A percentile compares a stretch with the other conserved stretches of the same genome.
phyloP scores from a whole-genome alignment of 805 yeast species.

The Metschnikowia cerradonensis region DNA sequence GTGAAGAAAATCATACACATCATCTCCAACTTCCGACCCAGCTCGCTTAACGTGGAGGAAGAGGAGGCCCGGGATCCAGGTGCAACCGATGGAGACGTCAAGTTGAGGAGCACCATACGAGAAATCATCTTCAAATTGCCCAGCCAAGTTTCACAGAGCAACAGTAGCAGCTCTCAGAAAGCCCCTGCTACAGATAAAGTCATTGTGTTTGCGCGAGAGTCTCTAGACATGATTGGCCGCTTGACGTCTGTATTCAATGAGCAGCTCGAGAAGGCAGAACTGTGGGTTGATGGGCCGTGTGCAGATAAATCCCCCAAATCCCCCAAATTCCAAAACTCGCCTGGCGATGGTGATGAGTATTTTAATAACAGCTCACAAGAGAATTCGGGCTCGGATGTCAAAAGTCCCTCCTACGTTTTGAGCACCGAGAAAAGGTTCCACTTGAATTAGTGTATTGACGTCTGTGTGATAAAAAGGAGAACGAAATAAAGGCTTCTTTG shows the following conservation, averaged over 20 bases:
- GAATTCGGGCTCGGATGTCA: background rate
- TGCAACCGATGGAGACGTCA: slow-evolving; percentile 14
- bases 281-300: slow-evolving; percentile 55
- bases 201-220: slow-evolving; percentile 79
- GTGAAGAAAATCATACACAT: slow-evolving; percentile 84
- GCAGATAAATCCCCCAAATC: background rate
- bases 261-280: slow-evolving; percentile 78
- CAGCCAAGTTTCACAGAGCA: slow-evolving; percentile 33
- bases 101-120: slow-evolving; percentile 66
- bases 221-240: slow-evolving; percentile 79
- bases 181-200: slow-evolving; percentile 57
- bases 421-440: slow-evolving; percentile 1
- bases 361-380: background rate
- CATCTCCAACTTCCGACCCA: slow-evolving; percentile 69
- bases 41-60: slow-evolving; percentile 20
- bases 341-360: background rate
- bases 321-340: background rate
- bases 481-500: too few relatives aligned
- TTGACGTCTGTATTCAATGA: slow-evolving; percentile 83
- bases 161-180: slow-evolving; percentile 24
- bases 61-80: slow-evolving; percentile 2
- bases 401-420: background rate
- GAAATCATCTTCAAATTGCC: slow-evolving; percentile 77
- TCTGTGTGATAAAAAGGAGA: too few relatives aligned
- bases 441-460: background rate